Evolutionary conservation across 164 flowering plant species (phyloP).

Genomic region (Chimonanthus praecox): DNA sequence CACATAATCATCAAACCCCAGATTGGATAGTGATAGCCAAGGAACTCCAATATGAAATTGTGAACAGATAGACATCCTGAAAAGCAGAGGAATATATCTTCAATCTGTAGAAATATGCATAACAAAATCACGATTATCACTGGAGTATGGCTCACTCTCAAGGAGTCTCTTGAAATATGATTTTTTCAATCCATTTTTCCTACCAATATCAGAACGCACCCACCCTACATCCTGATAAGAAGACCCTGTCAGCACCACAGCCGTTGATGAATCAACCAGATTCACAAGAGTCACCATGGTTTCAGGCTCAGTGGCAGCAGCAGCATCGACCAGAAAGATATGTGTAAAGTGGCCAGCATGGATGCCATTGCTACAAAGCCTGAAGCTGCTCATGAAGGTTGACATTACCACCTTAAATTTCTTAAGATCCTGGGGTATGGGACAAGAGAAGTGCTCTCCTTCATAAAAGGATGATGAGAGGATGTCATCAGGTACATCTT

Average conservation of each 20-base stretch:
- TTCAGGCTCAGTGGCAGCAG: constrained; percentile 44
- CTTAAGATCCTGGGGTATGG: constrained; percentile 21
- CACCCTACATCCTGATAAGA: constrained; percentile 13
- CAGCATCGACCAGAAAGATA: constrained; percentile 41
- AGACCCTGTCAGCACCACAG: constrained; percentile 38
- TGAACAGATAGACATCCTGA: neutral
- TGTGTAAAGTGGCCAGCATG: constrained; percentile 44
- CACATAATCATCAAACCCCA: neutral
- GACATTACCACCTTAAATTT: constrained; percentile 29
- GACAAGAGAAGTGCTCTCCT: constrained; percentile 41
- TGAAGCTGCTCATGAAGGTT: constrained; percentile 35
- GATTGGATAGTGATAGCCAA: neutral
- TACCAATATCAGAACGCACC: constrained; percentile 32
- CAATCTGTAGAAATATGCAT: neutral
- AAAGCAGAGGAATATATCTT: neutral
- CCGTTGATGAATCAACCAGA: constrained; percentile 26
- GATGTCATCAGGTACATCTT: constrained; percentile 32
- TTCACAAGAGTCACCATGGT: constrained; percentile 29
- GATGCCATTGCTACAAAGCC: constrained; percentile 31
- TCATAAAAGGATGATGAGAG: constrained; percentile 25
- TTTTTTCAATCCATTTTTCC: constrained; percentile 22
- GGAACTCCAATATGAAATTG: too few relatives aligned
- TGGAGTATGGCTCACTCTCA: constrained; percentile 15
- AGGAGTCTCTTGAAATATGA: constrained; percentile 43
- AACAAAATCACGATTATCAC: constrained; percentile 14